A percentile compares a stretch with the other conserved stretches of the same genome.
Conservation (phyloP, 306 rosid species). For the Medicago truncatula region MtrunA17r5.0-ANR NC_053045.1:46972501-46973000, state of each 20-base stretch:
- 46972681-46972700: slow-evolving; percentile 5
- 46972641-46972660: slow-evolving; percentile 17
- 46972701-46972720: not conserved
- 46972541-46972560: slow-evolving; percentile 31
- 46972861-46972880: not conserved
- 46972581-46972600: not conserved
- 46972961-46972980: not conserved
- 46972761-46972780: not conserved
- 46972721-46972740: not conserved
- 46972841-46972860: slow-evolving; percentile 6
- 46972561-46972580: slow-evolving; percentile 9
- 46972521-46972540: slow-evolving; percentile 26
- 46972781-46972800: slow-evolving; percentile 4
- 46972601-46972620: slow-evolving; percentile 29
- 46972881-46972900: slow-evolving; percentile 17
- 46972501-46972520: slow-evolving; percentile 36
- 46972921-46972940: not conserved
- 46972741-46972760: not conserved
- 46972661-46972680: slow-evolving; percentile 21
- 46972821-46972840: not conserved
- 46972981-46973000: not conserved
- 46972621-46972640: slow-evolving; percentile 4
- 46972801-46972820: slow-evolving; percentile 1
- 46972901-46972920: slow-evolving; percentile 2
- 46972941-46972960: not conserved